These are phyloP conservation scores for Hymenoscyphus repandus DNA, from an alignment of 2,329 filamentous ascomycete species.

Conservation along the genomic window DNA sequence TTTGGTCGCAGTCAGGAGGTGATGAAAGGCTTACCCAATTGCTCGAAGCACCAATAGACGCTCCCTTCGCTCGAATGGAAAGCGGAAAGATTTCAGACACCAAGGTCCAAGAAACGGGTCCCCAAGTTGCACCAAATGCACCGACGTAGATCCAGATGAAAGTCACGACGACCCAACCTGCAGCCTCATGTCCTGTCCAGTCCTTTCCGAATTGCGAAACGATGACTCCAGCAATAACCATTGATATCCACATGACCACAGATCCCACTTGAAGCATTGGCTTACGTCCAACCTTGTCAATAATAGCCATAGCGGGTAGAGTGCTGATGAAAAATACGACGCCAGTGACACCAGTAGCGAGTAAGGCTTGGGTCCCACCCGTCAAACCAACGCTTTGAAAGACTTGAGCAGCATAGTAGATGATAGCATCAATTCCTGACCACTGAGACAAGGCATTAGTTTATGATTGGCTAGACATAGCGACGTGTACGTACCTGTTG, in stretches of 20 bases:
- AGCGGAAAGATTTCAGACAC: constrained; percentile 55
- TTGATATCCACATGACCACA: constrained; percentile 45
- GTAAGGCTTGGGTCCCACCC: constrained; percentile 40
- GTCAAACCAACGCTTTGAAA: constrained; percentile 40
- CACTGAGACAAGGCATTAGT: constrained; percentile 19
- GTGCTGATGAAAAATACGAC: constrained; percentile 47
- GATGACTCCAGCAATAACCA: constrained; percentile 51
- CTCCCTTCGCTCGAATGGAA: constrained; percentile 53
- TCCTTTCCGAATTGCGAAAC: constrained; percentile 42
- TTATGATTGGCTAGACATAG: too few relatives aligned
- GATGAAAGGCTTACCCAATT: constrained; percentile 45
- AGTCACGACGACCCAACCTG: constrained; percentile 54
- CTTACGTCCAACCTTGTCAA: constrained; percentile 33
- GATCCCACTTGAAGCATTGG: constrained; percentile 39
- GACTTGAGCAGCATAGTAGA: constrained; percentile 41
- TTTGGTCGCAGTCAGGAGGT: too few relatives aligned
- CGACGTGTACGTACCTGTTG: constrained; percentile 7
- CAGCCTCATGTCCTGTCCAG: constrained; percentile 41
- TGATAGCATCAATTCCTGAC: constrained; percentile 25
- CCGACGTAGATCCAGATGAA: constrained; percentile 54
- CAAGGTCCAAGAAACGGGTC: constrained; percentile 49
- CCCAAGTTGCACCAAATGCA: constrained; percentile 23
- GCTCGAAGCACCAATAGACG: constrained; percentile 51
- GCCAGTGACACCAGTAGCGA: constrained; percentile 54
- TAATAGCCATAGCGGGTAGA: constrained; percentile 33